These are phyloP conservation scores for Metschnikowia arizonensis DNA, from an alignment of 805 yeast species.

Conservation along the genomic window DNA sequence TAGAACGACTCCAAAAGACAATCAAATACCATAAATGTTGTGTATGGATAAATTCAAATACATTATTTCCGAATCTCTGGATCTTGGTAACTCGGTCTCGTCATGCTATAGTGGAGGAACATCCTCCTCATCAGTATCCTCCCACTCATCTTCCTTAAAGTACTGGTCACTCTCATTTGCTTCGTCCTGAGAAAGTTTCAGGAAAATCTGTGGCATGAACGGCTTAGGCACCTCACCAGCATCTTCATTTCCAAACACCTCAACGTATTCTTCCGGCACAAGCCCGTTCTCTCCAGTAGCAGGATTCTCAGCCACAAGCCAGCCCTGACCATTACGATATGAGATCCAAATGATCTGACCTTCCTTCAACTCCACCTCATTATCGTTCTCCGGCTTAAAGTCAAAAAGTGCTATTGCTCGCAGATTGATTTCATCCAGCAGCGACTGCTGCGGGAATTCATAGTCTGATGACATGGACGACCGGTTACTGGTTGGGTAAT, in stretches of 20 bases:
- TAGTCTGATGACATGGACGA: conserved; percentile 10
- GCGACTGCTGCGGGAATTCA: conserved; percentile 10
- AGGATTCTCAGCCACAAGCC: conserved; percentile 91
- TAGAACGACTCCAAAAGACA: no score
- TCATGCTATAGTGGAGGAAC: conserved; percentile 4
- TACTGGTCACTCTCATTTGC: not conserved
- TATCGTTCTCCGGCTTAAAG: conserved; percentile 89
- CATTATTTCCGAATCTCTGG: no score
- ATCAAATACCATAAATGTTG: no score
- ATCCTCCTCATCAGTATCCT: conserved; percentile 27
- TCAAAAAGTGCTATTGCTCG: conserved; percentile 86
- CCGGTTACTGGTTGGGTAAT: conserved; percentile 14
- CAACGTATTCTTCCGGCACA: conserved; percentile 93
- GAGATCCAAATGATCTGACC: conserved; percentile 84
- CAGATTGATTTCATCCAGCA: conserved; percentile 38
- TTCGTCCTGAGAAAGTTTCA: conserved; percentile 11
- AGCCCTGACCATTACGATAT: conserved; percentile 95
- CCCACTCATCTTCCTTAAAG: conserved; percentile 27
- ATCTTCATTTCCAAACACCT: conserved; percentile 36
- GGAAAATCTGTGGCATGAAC: conserved; percentile 39
- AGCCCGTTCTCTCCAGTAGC: conserved; percentile 78
- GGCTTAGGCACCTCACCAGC: conserved; percentile 42
- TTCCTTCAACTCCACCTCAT: conserved; percentile 72
- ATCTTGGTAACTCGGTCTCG: no score
- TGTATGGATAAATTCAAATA: no score